Base-by-base conservation (phyloP, 805 yeast genomes). In the Kodamaea laetipori region DNA sequence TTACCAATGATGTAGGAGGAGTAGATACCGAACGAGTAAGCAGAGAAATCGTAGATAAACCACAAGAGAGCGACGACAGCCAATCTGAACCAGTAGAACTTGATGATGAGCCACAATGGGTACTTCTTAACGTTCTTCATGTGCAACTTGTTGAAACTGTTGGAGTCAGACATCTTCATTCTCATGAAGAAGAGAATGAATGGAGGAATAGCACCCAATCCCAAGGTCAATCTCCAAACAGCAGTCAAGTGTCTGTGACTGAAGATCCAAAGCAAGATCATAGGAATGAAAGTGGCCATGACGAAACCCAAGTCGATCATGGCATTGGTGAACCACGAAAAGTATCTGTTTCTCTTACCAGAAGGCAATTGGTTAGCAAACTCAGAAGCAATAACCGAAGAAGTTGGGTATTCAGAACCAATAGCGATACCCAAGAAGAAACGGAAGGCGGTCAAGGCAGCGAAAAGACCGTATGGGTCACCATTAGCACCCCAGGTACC, bases 341-440 rank as follows among this genome's bases (percentile, higher is more conserved):
- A 89, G 73, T 84, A 90, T 61, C 97, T 77, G 69, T 90, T 88
- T 71, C 97, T 83, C 48, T 76, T 74, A 43, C 95, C 95, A 10
- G 80, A 73, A 8, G 90, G 86, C 55, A 89, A 69, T 49, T 79
- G 67, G 44, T 85, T 81, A 37, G 94, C 80, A 28, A 94, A 92
- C 66, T 90, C 97, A 23, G 96, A 90, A 54, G 94, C 86, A 26
- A 95, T 94, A 15, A 90, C 92, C 6, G 95, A 84, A 38, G 96
- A 90, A 9, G 95, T 84, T 36, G 96, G 96, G 61, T 90, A 90
- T 67, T 90, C 97, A 38, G 94, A 90, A 56, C 97, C 97, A 54
- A 90, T 86, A 56, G 90, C 95, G 50, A 87, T 71, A 66, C 97
- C 97, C 40, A 90, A 68, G 66, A 90, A 82, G 64, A 87, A 87